phyloP scores from a whole-genome alignment of 164 flowering plant species.

The Annona cherimola region DNA sequence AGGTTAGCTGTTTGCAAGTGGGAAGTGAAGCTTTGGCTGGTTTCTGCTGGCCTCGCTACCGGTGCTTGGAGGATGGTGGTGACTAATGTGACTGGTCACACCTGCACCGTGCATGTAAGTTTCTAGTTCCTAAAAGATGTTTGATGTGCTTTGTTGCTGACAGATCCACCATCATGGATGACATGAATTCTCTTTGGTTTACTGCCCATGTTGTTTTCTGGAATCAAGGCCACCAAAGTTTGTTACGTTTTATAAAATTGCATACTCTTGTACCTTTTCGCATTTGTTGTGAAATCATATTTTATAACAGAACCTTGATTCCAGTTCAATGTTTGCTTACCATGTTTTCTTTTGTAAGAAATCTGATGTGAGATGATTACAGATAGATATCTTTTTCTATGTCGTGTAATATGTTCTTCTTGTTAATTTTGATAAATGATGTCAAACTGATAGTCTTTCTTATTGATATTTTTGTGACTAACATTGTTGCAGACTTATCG shows the following conservation, averaged over 20 bases:
- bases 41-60: conserved; percentile 61
- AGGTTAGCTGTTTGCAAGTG: conserved; percentile 85
- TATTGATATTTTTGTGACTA: neutral
- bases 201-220: neutral
- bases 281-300: neutral
- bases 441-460: neutral
- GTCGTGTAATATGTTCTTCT: too few relatives aligned
- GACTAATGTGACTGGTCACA: conserved; percentile 91
- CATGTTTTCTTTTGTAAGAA: neutral
- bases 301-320: neutral
- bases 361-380: too few relatives aligned
- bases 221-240: neutral
- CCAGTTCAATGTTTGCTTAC: neutral
- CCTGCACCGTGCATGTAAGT: conserved; percentile 92
- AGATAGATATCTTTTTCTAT: too few relatives aligned
- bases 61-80: conserved; percentile 95
- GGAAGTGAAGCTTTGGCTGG: conserved; percentile 94
- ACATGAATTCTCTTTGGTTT: neutral
- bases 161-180: neutral
- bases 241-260: too few relatives aligned
- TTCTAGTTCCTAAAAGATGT: neutral
- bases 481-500: conserved; percentile 61
- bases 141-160: neutral
- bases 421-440: too few relatives aligned
- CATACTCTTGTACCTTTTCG: neutral